Percentiles rank a stretch among this genome's conserved stretches.
These are phyloP conservation scores for Petunia hybrid DNA, from an alignment of 305 asterid species.

Conservation along the genomic window DNA sequence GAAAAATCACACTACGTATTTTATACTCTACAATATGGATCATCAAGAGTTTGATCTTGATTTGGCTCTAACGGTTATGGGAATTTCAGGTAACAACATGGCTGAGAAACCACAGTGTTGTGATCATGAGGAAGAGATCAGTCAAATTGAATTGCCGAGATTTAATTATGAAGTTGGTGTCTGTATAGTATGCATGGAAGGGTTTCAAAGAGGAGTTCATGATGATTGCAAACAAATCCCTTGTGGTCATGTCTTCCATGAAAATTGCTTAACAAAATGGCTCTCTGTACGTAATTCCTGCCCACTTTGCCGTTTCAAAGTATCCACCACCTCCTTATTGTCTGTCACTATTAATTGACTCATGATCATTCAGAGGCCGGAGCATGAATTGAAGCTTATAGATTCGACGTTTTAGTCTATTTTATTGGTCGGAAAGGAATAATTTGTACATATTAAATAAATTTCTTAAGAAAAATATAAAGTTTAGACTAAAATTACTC, in stretches of 20 bases:
- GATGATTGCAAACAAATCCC: slow-evolving; percentile 32
- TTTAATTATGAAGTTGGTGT: slow-evolving; percentile 25
- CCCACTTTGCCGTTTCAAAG: slow-evolving; percentile 43
- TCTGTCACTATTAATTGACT: too few species aligned
- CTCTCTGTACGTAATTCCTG: slow-evolving; percentile 42
- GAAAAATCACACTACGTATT: too few species aligned
- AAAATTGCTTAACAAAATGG: slow-evolving; percentile 40
- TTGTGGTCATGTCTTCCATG: slow-evolving; percentile 49
- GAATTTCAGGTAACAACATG: not conserved
- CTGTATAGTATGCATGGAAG: slow-evolving; percentile 46
- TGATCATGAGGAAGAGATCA: not conserved
- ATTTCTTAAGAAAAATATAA: too few species aligned
- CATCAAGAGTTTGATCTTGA: slow-evolving; percentile 26
- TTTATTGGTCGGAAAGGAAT: too few species aligned
- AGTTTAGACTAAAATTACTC: too few species aligned
- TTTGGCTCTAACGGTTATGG: slow-evolving; percentile 18
- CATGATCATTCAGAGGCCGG: too few species aligned
- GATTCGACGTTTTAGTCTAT: too few species aligned
- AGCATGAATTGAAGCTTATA: too few species aligned
- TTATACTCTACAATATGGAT: not conserved
- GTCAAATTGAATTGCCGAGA: slow-evolving; percentile 30
- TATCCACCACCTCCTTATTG: slow-evolving; percentile 8
- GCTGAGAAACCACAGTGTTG: slow-evolving; percentile 9
- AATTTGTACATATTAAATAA: too few species aligned
- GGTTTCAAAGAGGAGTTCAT: slow-evolving; percentile 23